These are phyloP conservation scores for Hygrocybe punicea DNA, from an alignment of 768 basidiomycete species.

Conservation along the genomic window DNA sequence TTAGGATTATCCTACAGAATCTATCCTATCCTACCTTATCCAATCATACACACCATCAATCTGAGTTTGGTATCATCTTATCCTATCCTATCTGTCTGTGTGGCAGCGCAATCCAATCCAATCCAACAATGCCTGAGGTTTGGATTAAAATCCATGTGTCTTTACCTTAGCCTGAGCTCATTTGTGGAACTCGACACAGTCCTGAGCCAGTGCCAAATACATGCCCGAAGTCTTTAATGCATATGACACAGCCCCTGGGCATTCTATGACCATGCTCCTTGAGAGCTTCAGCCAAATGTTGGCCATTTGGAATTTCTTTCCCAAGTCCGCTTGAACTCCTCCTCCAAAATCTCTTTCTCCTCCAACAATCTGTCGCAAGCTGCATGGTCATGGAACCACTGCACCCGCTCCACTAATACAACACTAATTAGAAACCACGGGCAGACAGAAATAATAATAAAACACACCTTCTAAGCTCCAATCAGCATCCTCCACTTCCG, in stretches of 20 bases:
- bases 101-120: background rate
- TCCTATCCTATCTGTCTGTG: background rate
- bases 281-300: background rate
- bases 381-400: conserved; percentile 29
- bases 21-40: background rate
- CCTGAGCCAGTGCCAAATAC: background rate
- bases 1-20: background rate
- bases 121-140: background rate
- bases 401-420: conserved; percentile 20
- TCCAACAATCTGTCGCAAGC: conserved; percentile 22
- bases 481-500: conserved; percentile 13
- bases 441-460: background rate
- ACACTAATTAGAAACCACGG: background rate
- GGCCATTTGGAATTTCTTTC: background rate
- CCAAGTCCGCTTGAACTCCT: conserved; percentile 19
- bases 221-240: background rate
- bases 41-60: background rate
- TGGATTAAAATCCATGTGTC: background rate
- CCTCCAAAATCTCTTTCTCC: conserved; percentile 28
- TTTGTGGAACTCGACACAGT: background rate
- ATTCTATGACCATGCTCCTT: background rate
- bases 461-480: conserved; percentile 25
- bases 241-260: background rate
- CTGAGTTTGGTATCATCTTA: background rate
- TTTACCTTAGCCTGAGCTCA: background rate